These are phyloP conservation scores for Fusarium ramigenum DNA, from an alignment of 2,329 filamentous ascomycete species.

Conservation along the genomic window DNA sequence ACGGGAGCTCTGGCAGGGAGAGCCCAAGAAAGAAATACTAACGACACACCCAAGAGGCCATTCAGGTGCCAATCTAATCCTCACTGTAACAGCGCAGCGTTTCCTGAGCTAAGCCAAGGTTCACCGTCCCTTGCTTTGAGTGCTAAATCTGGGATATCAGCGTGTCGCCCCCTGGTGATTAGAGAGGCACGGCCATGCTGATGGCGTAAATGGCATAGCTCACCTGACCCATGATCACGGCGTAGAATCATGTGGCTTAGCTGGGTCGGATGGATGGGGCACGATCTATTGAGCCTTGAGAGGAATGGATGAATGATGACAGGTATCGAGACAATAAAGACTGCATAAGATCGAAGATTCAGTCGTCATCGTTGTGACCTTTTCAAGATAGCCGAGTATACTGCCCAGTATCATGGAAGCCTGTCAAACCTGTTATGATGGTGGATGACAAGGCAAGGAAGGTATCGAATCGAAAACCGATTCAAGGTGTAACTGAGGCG, in stretches of 20 bases:
- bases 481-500: background rate
- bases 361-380: slow-evolving; percentile 17
- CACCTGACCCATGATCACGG: slow-evolving; percentile 45
- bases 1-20: slow-evolving; percentile 25
- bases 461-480: slow-evolving; percentile 8
- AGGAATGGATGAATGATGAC: slow-evolving; percentile 17
- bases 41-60: slow-evolving; percentile 17
- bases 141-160: slow-evolving; percentile 31
- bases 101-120: slow-evolving; percentile 18
- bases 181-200: slow-evolving; percentile 31
- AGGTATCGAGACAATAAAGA: background rate
- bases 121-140: slow-evolving; percentile 31
- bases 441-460: background rate
- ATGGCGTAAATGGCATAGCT: slow-evolving; percentile 44
- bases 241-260: slow-evolving; percentile 43
- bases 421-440: slow-evolving; percentile 20
- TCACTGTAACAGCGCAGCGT: slow-evolving; percentile 3
- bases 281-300: slow-evolving; percentile 3
- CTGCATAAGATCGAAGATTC: slow-evolving; percentile 10
- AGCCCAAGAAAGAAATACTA: slow-evolving; percentile 2
- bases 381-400: slow-evolving; percentile 3
- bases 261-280: slow-evolving; percentile 22
- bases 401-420: background rate
- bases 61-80: background rate
- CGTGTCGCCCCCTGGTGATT: slow-evolving; percentile 27